Evolutionary conservation across 768 basidiomycete species (phyloP).

Genomic region (Auricularia sp.): DNA sequence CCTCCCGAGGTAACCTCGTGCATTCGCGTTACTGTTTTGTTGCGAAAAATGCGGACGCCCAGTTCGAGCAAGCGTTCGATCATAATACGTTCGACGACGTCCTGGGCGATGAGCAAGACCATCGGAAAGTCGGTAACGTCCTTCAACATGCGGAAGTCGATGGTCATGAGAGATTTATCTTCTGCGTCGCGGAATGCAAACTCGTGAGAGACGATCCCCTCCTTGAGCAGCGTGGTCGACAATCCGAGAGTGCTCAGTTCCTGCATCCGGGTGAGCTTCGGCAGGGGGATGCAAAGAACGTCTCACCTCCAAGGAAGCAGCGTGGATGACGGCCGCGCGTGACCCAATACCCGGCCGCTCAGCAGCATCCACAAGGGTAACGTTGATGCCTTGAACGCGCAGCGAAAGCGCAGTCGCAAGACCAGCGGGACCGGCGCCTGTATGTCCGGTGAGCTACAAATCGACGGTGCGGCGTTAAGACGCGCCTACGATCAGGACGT

Average conservation of each 20-base stretch:
- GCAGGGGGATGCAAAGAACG: neutral
- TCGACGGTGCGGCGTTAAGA: no score
- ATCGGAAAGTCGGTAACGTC: neutral
- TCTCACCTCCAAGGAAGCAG: neutral
- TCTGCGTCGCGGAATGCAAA: neutral
- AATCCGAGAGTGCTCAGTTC: neutral
- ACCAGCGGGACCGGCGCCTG: neutral
- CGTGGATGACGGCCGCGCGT: neutral
- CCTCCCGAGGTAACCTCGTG: neutral
- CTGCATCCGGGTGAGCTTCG: neutral
- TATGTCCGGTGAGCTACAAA: no score
- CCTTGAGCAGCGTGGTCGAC: neutral
- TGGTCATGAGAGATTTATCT: neutral
- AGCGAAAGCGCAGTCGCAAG: neutral
- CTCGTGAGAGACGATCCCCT: neutral
- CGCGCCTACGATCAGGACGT: neutral
- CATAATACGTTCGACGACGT: neutral
- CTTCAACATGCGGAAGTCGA: neutral
- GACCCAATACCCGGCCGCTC: neutral
- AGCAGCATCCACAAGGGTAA: neutral
- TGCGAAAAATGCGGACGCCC: neutral
- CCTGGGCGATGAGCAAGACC: neutral
- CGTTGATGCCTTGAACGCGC: neutral
- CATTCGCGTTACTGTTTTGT: neutral
- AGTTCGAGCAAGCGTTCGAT: neutral